phyloP scores from a whole-genome alignment of 306 rosid genomes.

The Begonia loranthoides region DNA sequence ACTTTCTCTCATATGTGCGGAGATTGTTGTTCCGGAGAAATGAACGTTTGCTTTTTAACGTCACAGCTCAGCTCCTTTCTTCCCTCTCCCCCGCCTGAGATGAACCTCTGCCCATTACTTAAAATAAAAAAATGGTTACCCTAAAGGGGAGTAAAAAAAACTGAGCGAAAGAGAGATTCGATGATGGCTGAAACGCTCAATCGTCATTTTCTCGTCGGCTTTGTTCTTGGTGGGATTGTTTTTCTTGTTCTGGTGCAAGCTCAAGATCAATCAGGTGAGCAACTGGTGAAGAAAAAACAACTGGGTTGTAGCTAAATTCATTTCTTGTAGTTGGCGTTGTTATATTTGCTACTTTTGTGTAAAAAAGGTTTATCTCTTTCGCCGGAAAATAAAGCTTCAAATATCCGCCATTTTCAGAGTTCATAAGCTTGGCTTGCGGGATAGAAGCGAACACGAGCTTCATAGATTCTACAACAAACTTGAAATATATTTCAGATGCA shows the following conservation, averaged over 20 bases:
- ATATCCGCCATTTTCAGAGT: constrained; percentile 6
- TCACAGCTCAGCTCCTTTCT: too few relatives aligned
- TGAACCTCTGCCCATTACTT: too few relatives aligned
- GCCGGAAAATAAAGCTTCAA: background rate
- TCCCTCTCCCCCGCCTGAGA: too few relatives aligned
- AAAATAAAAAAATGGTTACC: too few relatives aligned
- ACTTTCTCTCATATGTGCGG: too few relatives aligned
- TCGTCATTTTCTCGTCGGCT: background rate
- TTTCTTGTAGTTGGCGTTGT: too few relatives aligned
- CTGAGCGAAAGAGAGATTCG: too few relatives aligned
- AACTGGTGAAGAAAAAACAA: background rate
- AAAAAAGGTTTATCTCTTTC: background rate
- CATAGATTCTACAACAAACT: constrained; percentile 1
- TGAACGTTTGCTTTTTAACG: too few relatives aligned
- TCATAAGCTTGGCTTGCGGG: constrained; percentile 21
- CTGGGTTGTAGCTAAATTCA: too few relatives aligned
- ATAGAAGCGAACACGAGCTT: constrained; percentile 1
- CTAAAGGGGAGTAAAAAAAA: too few relatives aligned
- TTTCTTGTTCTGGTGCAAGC: constrained; percentile 7
- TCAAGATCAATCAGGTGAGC: constrained; percentile 4
- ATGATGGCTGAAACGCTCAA: too few relatives aligned
- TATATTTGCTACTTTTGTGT: background rate
- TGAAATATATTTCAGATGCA: constrained; percentile 12
- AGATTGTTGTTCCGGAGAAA: too few relatives aligned
- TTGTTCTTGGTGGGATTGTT: background rate